Evolutionary conservation across 2,329 filamentous ascomycete genomes (phyloP), one percentile per base, ranked within the genome.

Genomic region (Lecanoromycetidae sp.): DNA sequence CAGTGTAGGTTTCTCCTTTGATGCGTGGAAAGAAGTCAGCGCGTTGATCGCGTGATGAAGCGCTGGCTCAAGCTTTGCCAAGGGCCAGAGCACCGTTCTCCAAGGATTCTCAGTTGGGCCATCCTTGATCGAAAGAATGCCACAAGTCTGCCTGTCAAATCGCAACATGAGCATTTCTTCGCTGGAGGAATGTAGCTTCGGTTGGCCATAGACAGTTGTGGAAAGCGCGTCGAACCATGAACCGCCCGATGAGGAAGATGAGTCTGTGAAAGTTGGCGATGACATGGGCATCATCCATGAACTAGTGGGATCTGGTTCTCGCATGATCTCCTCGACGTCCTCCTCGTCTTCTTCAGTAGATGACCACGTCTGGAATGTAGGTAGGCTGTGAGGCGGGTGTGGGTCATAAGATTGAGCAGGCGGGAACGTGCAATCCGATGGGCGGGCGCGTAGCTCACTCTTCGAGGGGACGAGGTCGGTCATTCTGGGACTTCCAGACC

Each of bases 61-160:
- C 2, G 80, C 79, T 2, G 78, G 76, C 3, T 74, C 80, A 39
- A 78, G 70, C 54, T 70, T 71, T 3, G 79, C 77, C 39, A 85
- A 62, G 1, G 81, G 80, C 78, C 79, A 82, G n/a, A 85, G 68
- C 37, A 82, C 66, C 5, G 74, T 83, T 23, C 79, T 71, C 81
- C 81, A 85, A 2, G 80, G 80, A 57, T 84, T 85, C 55, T 84
- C 81, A 1, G 70, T 75, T 5, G 72, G 70, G 0, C 80, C 80
- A 59, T 84, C 79, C 57, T 83, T 84, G 43, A 84, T 71, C 0
- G 80, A 84, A 17, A 84, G 66, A 40, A 85, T 81, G 3, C 79
- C 79, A 57, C 80, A 84, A 0, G 80, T 84, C 48, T 79, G 67
- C 53, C 70, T 72, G 56, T 82, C 76, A 56, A 81, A 84, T 22